A percentile compares a stretch with the other conserved stretches of the same genome.
Conservation (phyloP, 768 basidiomycete species). For the Leucosporidium scottii region DNA sequence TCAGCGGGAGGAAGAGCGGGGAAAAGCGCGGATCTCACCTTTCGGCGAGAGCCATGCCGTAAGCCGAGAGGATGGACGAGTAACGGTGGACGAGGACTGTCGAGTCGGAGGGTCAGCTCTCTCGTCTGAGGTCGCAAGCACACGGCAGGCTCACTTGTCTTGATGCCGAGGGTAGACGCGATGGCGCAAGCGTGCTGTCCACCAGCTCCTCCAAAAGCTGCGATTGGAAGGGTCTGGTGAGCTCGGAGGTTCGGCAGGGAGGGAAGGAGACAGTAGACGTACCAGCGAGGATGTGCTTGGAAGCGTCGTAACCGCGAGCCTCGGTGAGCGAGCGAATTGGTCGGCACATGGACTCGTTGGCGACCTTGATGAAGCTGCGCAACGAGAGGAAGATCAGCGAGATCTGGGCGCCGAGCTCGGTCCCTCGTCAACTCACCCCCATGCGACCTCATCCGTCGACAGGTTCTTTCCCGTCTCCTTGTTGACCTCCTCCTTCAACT, state of each 20-base stretch:
- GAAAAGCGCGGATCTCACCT: background rate
- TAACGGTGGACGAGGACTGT: slow-evolving; percentile 76
- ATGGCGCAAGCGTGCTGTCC: slow-evolving; percentile 69
- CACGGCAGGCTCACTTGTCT: slow-evolving; percentile 46
- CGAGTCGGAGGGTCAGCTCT: too few relatives aligned
- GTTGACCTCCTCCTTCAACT: slow-evolving; percentile 64
- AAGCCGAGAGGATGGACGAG: slow-evolving; percentile 87
- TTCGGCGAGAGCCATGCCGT: slow-evolving; percentile 61
- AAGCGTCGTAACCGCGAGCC: slow-evolving; percentile 73
- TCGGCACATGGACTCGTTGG: slow-evolving; percentile 92
- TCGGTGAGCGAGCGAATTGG: slow-evolving; percentile 88
- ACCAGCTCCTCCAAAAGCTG: slow-evolving; percentile 42
- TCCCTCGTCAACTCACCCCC: slow-evolving; percentile 69
- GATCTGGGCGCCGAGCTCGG: too few relatives aligned
- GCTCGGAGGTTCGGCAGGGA: too few relatives aligned
- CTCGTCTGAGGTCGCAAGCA: too few relatives aligned
- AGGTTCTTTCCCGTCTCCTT: slow-evolving; percentile 49
- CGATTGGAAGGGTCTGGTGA: too few relatives aligned
- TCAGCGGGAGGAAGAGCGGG: background rate
- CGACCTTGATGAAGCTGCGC: slow-evolving; percentile 54
- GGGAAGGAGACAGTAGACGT: slow-evolving; percentile 2
- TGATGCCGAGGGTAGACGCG: slow-evolving; percentile 74
- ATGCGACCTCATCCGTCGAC: slow-evolving; percentile 72
- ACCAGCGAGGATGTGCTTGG: slow-evolving; percentile 52
- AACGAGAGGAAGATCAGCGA: slow-evolving; percentile 40